Evolutionary conservation across 2,329 filamentous ascomycete species (phyloP).

Genomic region (Teratosphaeria zuluensis): DNA sequence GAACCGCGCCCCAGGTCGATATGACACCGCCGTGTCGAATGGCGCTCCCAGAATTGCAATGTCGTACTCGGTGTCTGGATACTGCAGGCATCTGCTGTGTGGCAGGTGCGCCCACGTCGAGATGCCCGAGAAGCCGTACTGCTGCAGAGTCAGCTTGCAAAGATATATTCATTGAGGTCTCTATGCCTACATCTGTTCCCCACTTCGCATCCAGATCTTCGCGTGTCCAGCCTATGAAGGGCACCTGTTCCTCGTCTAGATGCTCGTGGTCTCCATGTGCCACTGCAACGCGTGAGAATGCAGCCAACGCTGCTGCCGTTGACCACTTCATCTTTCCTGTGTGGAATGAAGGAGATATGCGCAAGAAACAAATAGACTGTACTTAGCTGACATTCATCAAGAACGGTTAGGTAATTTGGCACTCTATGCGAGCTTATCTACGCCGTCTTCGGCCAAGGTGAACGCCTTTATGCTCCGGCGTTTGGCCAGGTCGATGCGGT

Average conservation of each 20-base stretch:
- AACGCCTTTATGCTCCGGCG: neutral
- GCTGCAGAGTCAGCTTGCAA: neutral
- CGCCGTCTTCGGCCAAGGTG: slow-evolving; percentile 1
- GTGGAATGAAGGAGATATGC: neutral
- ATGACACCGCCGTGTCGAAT: slow-evolving; percentile 41
- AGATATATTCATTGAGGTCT: neutral
- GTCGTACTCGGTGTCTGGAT: slow-evolving; percentile 35
- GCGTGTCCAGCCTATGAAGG: slow-evolving; percentile 17
- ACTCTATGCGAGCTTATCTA: slow-evolving; percentile 1
- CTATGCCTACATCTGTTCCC: slow-evolving; percentile 15
- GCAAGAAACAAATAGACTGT: neutral
- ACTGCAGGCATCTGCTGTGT: slow-evolving; percentile 39
- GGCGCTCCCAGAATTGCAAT: slow-evolving; percentile 42
- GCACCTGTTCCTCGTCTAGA: slow-evolving; percentile 5
- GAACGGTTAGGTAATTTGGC: neutral
- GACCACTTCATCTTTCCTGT: neutral
- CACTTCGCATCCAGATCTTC: slow-evolving; percentile 21
- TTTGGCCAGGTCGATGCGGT: neutral
- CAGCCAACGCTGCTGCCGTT: neutral
- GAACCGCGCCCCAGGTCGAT: slow-evolving; percentile 52
- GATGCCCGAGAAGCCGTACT: slow-evolving; percentile 27
- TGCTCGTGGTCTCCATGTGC: slow-evolving; percentile 6
- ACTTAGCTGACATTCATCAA: neutral
- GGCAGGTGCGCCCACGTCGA: slow-evolving; percentile 36
- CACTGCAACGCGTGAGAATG: neutral